Evolutionary conservation across 805 yeast species (phyloP).

Genomic region (Candida odintsovae): DNA sequence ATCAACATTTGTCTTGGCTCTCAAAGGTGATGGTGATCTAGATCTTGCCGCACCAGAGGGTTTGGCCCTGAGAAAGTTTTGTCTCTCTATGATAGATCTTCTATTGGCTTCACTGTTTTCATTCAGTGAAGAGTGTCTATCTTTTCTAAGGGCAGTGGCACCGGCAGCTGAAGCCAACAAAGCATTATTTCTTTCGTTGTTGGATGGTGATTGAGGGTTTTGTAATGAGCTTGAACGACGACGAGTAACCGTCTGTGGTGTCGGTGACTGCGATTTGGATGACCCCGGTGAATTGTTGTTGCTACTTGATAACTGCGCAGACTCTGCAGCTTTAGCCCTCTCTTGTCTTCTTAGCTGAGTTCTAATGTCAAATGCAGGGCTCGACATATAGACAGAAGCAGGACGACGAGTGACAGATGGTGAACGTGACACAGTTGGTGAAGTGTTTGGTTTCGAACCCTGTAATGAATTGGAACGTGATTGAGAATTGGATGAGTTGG

Average conservation of each 20-base stretch:
- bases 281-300: conserved; percentile 3
- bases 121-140: conserved; percentile 17
- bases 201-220: background rate
- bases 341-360: conserved; percentile 22
- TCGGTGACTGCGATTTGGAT: conserved; percentile 7
- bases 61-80: background rate
- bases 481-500: background rate
- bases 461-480: conserved; percentile 4
- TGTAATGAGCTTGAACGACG: conserved; percentile 13
- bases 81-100: background rate
- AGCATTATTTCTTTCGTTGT: background rate
- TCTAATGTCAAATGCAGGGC: conserved; percentile 25
- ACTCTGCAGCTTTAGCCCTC: conserved; percentile 8
- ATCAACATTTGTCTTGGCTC: background rate
- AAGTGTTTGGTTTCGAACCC: conserved; percentile 3
- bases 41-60: background rate
- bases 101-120: conserved; percentile 8
- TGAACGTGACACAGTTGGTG: conserved; percentile 18
- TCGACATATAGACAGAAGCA: conserved; percentile 17
- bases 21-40: conserved; percentile 14
- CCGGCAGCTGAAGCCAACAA: conserved; percentile 19
- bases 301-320: background rate
- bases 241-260: conserved; percentile 5
- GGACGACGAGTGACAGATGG: conserved; percentile 20
- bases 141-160: conserved; percentile 17